Evolutionary conservation across 2,329 filamentous ascomycete genomes (phyloP).

Genomic region (Colletotrichum costaricense): DNA sequence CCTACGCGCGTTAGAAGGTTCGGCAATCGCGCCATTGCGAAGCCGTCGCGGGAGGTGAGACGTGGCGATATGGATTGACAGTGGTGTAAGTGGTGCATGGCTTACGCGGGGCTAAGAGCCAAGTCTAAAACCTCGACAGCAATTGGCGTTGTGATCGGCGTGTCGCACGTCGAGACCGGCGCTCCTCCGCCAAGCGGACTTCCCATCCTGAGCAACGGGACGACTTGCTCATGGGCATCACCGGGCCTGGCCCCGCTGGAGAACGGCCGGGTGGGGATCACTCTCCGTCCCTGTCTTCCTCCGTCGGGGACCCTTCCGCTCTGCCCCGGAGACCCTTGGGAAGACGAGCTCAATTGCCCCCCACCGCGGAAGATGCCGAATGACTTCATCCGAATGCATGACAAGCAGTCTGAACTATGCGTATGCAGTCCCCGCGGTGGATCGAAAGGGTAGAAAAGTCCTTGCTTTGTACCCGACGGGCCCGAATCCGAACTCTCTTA

Average conservation of each 20-base stretch:
- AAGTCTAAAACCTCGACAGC: not conserved
- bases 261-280: constrained; percentile 14
- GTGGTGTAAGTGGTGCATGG: not conserved
- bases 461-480: constrained; percentile 13
- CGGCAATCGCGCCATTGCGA: constrained; percentile 12
- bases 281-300: not conserved
- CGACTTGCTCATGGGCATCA: not conserved
- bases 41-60: not conserved
- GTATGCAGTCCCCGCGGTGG: not conserved
- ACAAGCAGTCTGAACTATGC: not conserved
- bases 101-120: not conserved
- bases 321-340: not conserved
- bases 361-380: constrained; percentile 19
- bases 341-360: not conserved
- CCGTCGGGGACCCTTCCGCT: not conserved
- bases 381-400: constrained; percentile 19
- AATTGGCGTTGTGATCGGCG: constrained; percentile 12
- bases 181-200: constrained; percentile 20
- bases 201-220: not conserved
- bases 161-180: constrained; percentile 1
- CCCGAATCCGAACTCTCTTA: constrained; percentile 6
- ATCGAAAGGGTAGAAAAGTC: not conserved
- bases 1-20: constrained; percentile 9
- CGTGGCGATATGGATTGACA: constrained; percentile 3
- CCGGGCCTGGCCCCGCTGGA: not conserved